Percentiles rank a stretch among this genome's conserved stretches.
These are phyloP conservation scores for Aspergillus uvarum DNA, from an alignment of 2,329 filamentous ascomycete genomes.

Conservation along the genomic window DNA sequence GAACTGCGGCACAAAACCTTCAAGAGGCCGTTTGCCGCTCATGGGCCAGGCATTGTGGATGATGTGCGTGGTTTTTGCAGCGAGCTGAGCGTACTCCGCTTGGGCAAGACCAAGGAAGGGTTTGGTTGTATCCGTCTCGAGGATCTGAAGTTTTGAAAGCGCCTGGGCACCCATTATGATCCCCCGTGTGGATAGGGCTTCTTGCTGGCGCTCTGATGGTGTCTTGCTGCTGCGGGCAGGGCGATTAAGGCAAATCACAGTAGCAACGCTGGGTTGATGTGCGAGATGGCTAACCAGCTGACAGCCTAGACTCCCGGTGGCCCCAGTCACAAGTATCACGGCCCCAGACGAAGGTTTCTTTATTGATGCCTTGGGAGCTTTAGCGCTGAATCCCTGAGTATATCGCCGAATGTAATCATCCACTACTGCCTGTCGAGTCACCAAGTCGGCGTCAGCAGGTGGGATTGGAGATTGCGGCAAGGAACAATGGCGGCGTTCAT, in stretches of 20 bases:
- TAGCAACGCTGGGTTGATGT: conserved; percentile 26
- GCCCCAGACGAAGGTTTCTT: too few relatives aligned
- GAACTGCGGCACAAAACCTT: conserved; percentile 27
- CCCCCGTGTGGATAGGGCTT: conserved; percentile 30
- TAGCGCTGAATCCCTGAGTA: background rate
- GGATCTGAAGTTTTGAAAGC: conserved; percentile 45
- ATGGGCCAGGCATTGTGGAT: conserved; percentile 34
- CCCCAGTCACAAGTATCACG: conserved; percentile 43
- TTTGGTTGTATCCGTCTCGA: conserved; percentile 51
- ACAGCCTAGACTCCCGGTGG: conserved; percentile 41
- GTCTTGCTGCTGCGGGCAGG: conserved; percentile 24
- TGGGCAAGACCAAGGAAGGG: conserved; percentile 50
- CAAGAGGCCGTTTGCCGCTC: conserved; percentile 20
- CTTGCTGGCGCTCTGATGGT: conserved; percentile 33
- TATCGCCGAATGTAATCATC: background rate
- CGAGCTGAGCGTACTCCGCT: conserved; percentile 41
- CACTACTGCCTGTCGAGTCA: too few relatives aligned
- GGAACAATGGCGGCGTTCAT: too few relatives aligned
- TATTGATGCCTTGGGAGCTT: too few relatives aligned
- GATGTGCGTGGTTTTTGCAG: conserved; percentile 47
- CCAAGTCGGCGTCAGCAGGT: too few relatives aligned
- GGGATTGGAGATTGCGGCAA: too few relatives aligned
- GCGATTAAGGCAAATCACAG: conserved; percentile 52
- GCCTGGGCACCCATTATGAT: conserved; percentile 18
- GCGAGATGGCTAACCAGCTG: conserved; percentile 42